phyloP scores from a whole-genome alignment of 1,284 basidiomycete species.

The Sanghuangporus baumii region DNA sequence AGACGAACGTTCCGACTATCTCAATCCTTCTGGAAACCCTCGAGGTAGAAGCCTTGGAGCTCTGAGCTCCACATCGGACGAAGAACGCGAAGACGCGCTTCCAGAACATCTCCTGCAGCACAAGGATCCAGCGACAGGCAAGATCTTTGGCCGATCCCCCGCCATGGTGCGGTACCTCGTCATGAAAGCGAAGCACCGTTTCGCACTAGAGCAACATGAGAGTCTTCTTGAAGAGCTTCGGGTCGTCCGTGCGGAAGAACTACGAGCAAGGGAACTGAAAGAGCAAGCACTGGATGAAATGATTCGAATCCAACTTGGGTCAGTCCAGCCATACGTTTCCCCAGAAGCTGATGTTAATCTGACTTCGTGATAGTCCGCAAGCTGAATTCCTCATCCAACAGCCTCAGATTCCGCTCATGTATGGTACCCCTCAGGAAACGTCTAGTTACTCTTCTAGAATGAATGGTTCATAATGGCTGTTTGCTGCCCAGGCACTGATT shows the following conservation, averaged over 20 bases:
- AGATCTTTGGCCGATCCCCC: constrained; percentile 55
- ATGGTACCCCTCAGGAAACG: neutral
- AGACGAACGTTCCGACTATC: constrained; percentile 10
- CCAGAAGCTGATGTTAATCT: neutral
- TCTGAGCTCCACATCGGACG: constrained; percentile 24
- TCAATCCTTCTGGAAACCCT: neutral
- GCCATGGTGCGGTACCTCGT: constrained; percentile 66
- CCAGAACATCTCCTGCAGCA: constrained; percentile 45
- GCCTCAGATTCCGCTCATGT: constrained; percentile 1
- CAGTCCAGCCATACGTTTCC: constrained; percentile 19
- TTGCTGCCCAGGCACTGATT: neutral
- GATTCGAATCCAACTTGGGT: constrained; percentile 50
- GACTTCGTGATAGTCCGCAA: constrained; percentile 1
- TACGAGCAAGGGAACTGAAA: constrained; percentile 45
- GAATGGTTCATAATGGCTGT: neutral
- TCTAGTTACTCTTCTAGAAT: neutral
- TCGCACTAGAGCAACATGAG: constrained; percentile 56
- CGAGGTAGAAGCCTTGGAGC: constrained; percentile 9
- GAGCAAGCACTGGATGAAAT: constrained; percentile 51
- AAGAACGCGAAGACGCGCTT: constrained; percentile 31
- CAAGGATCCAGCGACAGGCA: constrained; percentile 47
- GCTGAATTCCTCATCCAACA: constrained; percentile 15
- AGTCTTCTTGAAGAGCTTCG: constrained; percentile 58
- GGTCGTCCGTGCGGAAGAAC: constrained; percentile 45
- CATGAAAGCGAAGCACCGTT: constrained; percentile 69